Evolutionary conservation across 2,329 filamentous ascomycete genomes (phyloP).

Genomic region (Teratosphaeria zuluensis): DNA sequence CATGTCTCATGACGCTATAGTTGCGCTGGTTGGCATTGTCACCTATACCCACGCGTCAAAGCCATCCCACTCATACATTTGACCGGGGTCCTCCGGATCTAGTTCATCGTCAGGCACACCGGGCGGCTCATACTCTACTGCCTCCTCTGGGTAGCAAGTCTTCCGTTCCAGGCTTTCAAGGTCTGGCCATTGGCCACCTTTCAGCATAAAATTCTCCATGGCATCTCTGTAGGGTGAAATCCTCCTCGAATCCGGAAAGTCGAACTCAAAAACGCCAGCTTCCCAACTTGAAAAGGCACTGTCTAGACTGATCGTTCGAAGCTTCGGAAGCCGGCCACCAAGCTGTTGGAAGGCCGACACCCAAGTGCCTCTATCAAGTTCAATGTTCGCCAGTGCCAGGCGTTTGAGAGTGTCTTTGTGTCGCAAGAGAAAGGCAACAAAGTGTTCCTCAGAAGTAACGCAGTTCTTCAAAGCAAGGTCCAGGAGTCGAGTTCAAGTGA

Average conservation of each 20-base stretch:
- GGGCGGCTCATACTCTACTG: neutral
- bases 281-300: neutral
- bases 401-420: neutral
- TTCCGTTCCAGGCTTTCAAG: neutral
- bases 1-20: neutral
- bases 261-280: neutral
- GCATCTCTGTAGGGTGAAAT: neutral
- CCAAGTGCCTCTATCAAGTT: neutral
- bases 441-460: neutral
- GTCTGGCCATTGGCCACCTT: neutral
- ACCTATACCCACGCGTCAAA: neutral
- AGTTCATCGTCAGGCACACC: neutral
- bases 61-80: neutral
- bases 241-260: neutral
- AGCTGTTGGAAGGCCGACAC: neutral
- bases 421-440: neutral
- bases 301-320: neutral
- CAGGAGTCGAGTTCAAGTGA: neutral
- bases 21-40: neutral
- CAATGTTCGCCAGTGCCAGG: neutral
- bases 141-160: neutral
- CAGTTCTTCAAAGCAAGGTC: neutral
- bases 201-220: neutral
- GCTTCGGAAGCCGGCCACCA: neutral
- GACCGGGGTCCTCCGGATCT: neutral